Evolutionary conservation across 2,329 filamentous ascomycete genomes (phyloP), one percentile per base, ranked within the genome.

Genomic region (Fusarium veterinarium): DNA sequence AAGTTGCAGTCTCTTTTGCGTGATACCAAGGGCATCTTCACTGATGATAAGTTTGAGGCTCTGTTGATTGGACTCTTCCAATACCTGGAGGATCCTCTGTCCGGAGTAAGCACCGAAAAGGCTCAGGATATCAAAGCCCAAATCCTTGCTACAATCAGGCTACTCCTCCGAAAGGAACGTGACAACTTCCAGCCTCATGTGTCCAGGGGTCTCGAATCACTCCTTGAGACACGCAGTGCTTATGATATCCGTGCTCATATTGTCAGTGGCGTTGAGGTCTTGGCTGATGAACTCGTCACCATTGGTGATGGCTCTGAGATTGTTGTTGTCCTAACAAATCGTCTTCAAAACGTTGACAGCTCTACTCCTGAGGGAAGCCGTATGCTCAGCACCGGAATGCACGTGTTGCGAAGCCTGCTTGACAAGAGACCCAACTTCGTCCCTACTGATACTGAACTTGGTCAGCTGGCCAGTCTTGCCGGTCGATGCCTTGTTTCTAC

Each of bases 1-100:
- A 93, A 93, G 77, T 85, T 95, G 53, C 93, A 95, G 80, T 91
- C 91, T 42, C 87, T 95, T 72, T 87, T 94, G 67, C 91, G 92
- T 71, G 91, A 92, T 65, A 89, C 86, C 77, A 88, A 87, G 75
- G 86, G 90, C 19, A 85, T 90, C 25, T 90, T 93, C 78, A 86
- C 87, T 3, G 89, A 91, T 67, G 89, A 91, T 52, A 92, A 89
- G 72, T 94, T 94, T 67, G 89, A 92, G 71, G 86, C 90, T 12
- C 85, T 95, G 5, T 83, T 95, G 40, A 76, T 88, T 5, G 91
- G 91, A 1, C 86, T 94, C 25, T 92, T 95, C 68, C 89, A 91
- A 52, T 95, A 92, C 78, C 88, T 95, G 31, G 89, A 93, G 79
- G 87, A 89, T 25, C 88, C 88, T 6, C 80, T 91, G 9, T 72